Evolutionary conservation across 2,329 filamentous ascomycete species (phyloP), one percentile per base, ranked within the genome.

Genomic region (Ophiosphaerella narmari): DNA sequence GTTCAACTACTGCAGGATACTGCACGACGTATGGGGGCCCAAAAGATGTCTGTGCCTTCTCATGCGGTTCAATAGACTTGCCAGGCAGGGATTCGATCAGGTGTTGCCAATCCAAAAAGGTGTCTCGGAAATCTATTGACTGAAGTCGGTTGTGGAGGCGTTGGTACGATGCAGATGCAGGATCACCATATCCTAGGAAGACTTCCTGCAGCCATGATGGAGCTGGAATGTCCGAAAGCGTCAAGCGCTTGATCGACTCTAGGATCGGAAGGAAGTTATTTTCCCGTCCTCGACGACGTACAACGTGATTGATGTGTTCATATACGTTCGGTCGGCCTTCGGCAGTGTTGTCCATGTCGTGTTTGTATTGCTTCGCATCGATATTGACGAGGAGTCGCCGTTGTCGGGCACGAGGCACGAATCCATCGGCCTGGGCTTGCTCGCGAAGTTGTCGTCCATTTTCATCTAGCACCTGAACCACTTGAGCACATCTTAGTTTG

Each of bases 181-280:
- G 93, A 72, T 99, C 92, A 39, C 94, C 94, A 71, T 96, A 97
- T 3, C 94, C 94, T n/a, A 99, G 78, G 72, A 97, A 99, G 8
- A 97, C 93, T 60, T 97, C 94, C 65, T 96, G 91, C 37, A 99
- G 80, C 94, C 94, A 99, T 2, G 87, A 84, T 12, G 94, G 91
- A 46, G 97, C 80, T 6, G 90, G 89, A 16, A 93, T 86, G 62
- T 96, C 90, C 0, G 91, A 91, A 31, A 96, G 79, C 2, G 91
- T 88, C 26, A 99, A 82, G 57, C 85, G 89, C 66, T 88, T 90
- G 67, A 99, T 95, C 1, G 92, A 96, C 64, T 97, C 90, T 32
- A 99, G 80, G 8, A 99, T 87, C 8, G 92, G 86, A 67, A 90
- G 95, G 80, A 99, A 99, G 73, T 99, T 99, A 76, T 99, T 99